Evolutionary conservation across 495 filamentous ascomycete genomes (phyloP), one percentile per base, ranked within the genome.

Genomic region (Penicillium roqueforti): DNA sequence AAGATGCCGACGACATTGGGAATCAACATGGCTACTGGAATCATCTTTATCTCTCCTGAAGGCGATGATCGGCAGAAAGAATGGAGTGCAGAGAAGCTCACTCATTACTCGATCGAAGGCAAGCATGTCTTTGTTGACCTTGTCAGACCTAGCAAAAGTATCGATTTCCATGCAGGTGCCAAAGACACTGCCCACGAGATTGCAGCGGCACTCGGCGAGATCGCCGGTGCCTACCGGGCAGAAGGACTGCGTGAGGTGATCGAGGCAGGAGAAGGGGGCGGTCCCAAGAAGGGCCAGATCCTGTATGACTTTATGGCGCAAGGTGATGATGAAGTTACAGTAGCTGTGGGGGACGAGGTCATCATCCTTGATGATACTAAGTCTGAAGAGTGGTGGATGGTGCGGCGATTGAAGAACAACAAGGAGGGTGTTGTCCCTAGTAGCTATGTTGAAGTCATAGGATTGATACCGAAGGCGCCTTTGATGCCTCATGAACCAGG

Each of bases 371-470:
- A 99, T 63, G 91, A 95, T 66, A 82, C 76, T 51, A 90, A 88
- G 69, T 96, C 91, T 47, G 91, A 96, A 41, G 93, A 99, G 66
- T 99, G 93, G 93, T 97, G 95, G 92, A 87, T 91, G 78, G 91
- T 99, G 10, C 83, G 88, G 43, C 83, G 91, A 28, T 57, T 95
- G 44, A 91, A 91, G 74, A 97, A 92, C 67, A 88, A 89, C 42
- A 89, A 88, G 63, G 89, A 95, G 67, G 95, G 93, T n/a, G 93
- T 97, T 10, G 92, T 99, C n/a, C 93, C 93, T 4, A 91, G 90
- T 74, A 95, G 88, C 70, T 99, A 97, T 68, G 85, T 97, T 46
- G 93, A 99, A 67, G 75, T 95, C 26, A 88, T 80, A 10, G 88
- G 87, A 37, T 79, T 80, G 3, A 69, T 85, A 19, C 54, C 75